These are phyloP conservation scores for Colletotrichum acutatum DNA, from an alignment of 2,329 filamentous ascomycete species.

Conservation along the genomic window DNA sequence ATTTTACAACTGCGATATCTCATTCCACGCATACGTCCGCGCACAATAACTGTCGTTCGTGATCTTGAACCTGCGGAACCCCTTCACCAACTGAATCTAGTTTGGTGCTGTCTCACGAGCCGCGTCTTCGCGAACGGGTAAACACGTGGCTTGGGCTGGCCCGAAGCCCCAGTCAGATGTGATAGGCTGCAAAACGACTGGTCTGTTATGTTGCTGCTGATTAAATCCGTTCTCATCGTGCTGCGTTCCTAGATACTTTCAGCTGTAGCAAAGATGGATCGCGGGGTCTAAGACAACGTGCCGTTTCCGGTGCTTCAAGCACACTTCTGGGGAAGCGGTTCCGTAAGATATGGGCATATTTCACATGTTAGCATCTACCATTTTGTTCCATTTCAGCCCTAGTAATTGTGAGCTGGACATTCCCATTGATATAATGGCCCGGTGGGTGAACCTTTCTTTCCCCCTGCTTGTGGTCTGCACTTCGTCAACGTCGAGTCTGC, in stretches of 20 bases:
- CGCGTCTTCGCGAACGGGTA: background rate
- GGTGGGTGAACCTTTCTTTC: too few species aligned
- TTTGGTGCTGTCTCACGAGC: background rate
- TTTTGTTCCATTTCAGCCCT: background rate
- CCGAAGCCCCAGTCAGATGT: background rate
- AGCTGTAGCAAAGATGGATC: background rate
- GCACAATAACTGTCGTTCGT: background rate
- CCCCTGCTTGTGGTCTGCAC: background rate
- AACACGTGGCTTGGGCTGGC: background rate
- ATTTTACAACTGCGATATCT: background rate
- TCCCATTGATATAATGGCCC: background rate
- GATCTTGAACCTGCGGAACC: background rate
- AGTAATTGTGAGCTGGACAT: background rate
- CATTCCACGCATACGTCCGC: background rate
- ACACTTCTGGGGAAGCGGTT: background rate
- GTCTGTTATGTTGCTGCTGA: background rate
- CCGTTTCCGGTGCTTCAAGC: background rate
- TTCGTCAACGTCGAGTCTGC: background rate
- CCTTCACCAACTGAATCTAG: background rate
- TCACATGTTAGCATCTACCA: background rate
- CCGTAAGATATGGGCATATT: background rate
- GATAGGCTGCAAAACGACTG: background rate
- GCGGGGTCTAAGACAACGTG: background rate
- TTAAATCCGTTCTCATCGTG: background rate
- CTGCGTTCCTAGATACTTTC: background rate